Evolutionary conservation across 208 protist genomes (phyloP), one percentile per base, ranked within the genome.

Genomic region (Angomonas deanei): DNA sequence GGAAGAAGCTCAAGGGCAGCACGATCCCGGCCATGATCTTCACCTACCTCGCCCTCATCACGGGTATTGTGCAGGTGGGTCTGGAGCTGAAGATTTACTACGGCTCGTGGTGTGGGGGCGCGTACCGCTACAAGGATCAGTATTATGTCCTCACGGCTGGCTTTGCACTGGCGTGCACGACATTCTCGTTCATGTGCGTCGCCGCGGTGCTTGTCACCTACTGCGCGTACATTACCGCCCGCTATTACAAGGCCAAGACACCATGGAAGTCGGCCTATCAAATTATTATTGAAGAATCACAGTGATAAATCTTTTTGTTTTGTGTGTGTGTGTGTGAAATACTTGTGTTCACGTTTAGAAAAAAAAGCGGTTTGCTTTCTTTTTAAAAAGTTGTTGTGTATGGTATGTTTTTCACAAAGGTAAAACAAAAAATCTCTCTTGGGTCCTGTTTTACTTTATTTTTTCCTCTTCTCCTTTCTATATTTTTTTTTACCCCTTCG

Each of bases 51-150:
- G 68, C 64, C 11, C 58, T 54, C 21, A 39, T 78, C n/a, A 59
- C 58, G 42, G 75, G 68, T 10, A 24, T 82, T 39, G 65, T 88
- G 53, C 76, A 86, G 64, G 47, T 81, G 42, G 72, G 68, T 3
- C 50, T 92, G 34, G 70, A 85, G 64, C 62, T 86, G 34, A 68
- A 54, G 42, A 80, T 92, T 39, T 92, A 85, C 72, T 87, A 85
- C 64, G 71, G 74, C 33, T 72, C 64, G 33, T 92, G 75, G 74
- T 92, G 85, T 66, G 56, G 57, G 23, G 73, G 66, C 52, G 52
- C 8, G 30, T 83, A 82, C 50, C 70, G 70, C 23, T 92, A 83
- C 55, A 54, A 78, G 42, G 55, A 48, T 38, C 70, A 81, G 33
- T 76, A 78, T 55, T 89, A 75, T 74, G 66, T 87, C 21, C 61